Percentiles rank a stretch among this genome's conserved stretches.
Conservation (phyloP, 163 green algal genomes). For the Chlorella variabilis region DNA sequence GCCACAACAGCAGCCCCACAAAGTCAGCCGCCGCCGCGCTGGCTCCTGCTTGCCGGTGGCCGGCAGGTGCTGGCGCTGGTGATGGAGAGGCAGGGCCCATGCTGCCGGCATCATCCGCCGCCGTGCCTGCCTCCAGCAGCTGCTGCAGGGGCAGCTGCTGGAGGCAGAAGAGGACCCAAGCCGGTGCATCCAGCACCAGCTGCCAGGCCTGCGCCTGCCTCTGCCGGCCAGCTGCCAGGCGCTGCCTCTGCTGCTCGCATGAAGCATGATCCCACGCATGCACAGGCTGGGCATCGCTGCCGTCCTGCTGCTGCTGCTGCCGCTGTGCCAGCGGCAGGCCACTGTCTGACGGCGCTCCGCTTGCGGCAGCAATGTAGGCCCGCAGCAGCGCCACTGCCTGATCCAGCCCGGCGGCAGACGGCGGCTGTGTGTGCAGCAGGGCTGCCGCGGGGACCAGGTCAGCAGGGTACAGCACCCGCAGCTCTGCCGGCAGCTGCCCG, state of each 20-base stretch:
- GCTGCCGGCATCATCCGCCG: too few relatives aligned
- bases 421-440: constrained; percentile 14
- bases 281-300: background rate
- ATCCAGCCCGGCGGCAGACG: background rate
- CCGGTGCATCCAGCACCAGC: constrained; percentile 11
- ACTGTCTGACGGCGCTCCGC: too few relatives aligned
- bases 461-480: constrained; percentile 25
- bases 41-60: too few relatives aligned
- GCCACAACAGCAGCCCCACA: background rate
- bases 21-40: background rate
- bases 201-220: background rate
- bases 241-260: background rate
- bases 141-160: constrained; percentile 1
- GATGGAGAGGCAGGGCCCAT: background rate
- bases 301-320: background rate
- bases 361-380: background rate
- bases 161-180: constrained; percentile 22
- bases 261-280: background rate
- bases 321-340: background rate
- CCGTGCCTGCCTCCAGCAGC: background rate
- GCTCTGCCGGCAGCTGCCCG: constrained; percentile 1
- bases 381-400: background rate
- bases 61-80: background rate
- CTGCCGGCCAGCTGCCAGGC: background rate
- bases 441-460: background rate